phyloP scores from a whole-genome alignment of 2,329 filamentous ascomycete genomes.

The Cyclaneusma minus region DNA sequence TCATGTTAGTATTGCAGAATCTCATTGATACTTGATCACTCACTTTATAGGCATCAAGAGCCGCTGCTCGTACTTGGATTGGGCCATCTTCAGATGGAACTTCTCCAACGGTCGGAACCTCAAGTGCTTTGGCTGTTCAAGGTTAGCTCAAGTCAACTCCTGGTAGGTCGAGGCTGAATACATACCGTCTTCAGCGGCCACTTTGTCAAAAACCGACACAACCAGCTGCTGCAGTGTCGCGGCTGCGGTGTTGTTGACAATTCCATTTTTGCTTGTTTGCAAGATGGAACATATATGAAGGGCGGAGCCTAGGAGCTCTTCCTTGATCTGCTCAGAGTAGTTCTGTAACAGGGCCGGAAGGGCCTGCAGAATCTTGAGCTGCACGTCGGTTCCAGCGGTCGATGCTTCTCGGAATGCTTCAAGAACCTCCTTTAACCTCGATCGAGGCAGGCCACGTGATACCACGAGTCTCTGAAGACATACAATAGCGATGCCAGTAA shows the following conservation, averaged over 20 bases:
- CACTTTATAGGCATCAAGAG: slow-evolving; percentile 71
- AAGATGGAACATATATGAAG: slow-evolving; percentile 85
- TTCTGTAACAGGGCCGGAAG: slow-evolving; percentile 82
- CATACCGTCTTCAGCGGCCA: slow-evolving; percentile 65
- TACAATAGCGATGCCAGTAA: slow-evolving; percentile 73
- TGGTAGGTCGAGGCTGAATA: slow-evolving; percentile 9
- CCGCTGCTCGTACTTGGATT: slow-evolving; percentile 56
- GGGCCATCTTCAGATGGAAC: slow-evolving; percentile 49
- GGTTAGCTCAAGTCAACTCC: slow-evolving; percentile 6
- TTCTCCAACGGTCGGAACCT: slow-evolving; percentile 46
- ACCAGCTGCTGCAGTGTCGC: slow-evolving; percentile 94
- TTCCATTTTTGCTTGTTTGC: slow-evolving; percentile 80
- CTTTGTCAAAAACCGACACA: slow-evolving; percentile 85
- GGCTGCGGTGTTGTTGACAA: slow-evolving; percentile 89
- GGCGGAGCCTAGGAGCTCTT: slow-evolving; percentile 64
- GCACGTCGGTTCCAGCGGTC: slow-evolving; percentile 69
- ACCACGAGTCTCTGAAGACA: slow-evolving; percentile 83
- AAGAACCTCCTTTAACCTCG: slow-evolving; percentile 71
- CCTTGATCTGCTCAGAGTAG: slow-evolving; percentile 67
- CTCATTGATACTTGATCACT: slow-evolving; percentile 7
- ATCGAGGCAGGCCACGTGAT: slow-evolving; percentile 60
- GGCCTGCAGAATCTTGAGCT: slow-evolving; percentile 89
- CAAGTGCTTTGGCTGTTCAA: slow-evolving; percentile 20
- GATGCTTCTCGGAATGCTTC: slow-evolving; percentile 78
- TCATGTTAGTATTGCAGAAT: slow-evolving; percentile 1